Evolutionary conservation across 306 rosid genomes (phyloP).

Genomic region (Prunus mongolica): DNA sequence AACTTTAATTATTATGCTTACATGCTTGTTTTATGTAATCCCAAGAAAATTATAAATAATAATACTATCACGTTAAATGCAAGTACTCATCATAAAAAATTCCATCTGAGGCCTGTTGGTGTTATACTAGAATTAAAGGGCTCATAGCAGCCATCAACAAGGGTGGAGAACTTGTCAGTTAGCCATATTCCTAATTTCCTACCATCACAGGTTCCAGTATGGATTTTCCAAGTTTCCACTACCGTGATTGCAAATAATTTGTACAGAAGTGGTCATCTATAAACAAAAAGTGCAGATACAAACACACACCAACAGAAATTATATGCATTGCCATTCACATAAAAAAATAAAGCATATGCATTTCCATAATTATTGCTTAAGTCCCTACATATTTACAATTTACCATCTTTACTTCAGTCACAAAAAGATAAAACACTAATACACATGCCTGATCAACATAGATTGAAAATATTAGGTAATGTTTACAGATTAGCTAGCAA

Average conservation of each 20-base stretch:
- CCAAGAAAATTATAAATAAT: background rate
- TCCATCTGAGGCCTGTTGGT: background rate
- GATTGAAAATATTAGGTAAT: background rate
- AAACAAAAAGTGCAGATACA: background rate
- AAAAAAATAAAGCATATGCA: background rate
- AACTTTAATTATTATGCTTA: background rate
- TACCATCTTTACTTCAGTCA: background rate
- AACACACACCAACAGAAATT: background rate
- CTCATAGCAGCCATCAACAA: background rate
- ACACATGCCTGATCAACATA: background rate
- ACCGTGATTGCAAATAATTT: background rate
- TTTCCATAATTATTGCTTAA: background rate
- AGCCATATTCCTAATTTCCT: background rate
- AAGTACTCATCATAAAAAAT: background rate
- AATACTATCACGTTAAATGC: background rate
- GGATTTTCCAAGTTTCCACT: background rate
- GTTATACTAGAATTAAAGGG: background rate
- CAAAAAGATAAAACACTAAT: background rate
- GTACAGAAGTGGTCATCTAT: background rate
- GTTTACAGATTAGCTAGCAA: background rate
- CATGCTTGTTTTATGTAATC: background rate
- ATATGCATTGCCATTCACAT: background rate
- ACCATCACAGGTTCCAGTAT: background rate
- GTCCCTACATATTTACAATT: background rate
- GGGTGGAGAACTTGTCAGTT: background rate